Conservation (phyloP, 116 monocot species). For the Phalaenopsis hybrid region DNA sequence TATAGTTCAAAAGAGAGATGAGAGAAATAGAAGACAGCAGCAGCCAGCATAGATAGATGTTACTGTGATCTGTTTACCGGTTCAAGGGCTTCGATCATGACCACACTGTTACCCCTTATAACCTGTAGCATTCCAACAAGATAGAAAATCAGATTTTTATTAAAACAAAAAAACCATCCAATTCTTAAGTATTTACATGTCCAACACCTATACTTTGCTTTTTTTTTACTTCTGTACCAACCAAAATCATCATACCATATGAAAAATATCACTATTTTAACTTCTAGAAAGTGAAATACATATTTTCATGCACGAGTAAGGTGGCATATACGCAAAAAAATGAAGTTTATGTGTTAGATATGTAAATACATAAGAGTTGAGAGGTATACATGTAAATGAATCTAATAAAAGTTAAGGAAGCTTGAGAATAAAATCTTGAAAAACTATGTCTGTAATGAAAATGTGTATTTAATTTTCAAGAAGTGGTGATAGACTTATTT, state of each 20-base stretch:
- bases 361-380: too few relatives aligned
- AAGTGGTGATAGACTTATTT: neutral
- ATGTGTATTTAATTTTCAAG: neutral
- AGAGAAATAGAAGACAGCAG: neutral
- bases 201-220: neutral
- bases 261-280: too few relatives aligned
- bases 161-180: neutral
- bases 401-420: too few relatives aligned
- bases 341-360: too few relatives aligned
- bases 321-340: too few relatives aligned
- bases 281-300: too few relatives aligned
- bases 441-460: too few relatives aligned
- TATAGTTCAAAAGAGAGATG: neutral
- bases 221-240: too few relatives aligned
- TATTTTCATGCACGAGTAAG: too few relatives aligned
- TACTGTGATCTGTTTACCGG: constrained; percentile 41
- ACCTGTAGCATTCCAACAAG: constrained; percentile 33
- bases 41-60: neutral
- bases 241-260: too few relatives aligned
- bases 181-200: neutral
- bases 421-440: too few relatives aligned
- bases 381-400: too few relatives aligned
- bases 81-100: constrained; percentile 94
- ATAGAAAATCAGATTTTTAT: neutral
- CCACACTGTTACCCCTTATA: constrained; percentile 85